phyloP scores from a whole-genome alignment of 768 basidiomycete genomes.

The Tephrocybe sp. region DNA sequence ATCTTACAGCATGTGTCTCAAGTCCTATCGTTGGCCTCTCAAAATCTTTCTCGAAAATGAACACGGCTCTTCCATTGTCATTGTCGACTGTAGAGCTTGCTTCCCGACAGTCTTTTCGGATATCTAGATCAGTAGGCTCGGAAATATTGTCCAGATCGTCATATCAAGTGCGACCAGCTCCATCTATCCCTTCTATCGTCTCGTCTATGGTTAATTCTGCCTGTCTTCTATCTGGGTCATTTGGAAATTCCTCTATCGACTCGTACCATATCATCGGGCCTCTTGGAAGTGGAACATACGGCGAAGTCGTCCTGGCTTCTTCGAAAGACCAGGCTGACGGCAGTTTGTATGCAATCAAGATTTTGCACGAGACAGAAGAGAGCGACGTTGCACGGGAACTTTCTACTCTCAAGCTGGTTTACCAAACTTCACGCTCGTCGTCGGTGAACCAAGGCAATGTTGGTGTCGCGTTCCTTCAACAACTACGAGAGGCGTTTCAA shows the following conservation, averaged over 20 bases:
- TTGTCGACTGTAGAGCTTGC: background rate
- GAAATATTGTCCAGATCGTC: background rate
- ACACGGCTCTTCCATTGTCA: background rate
- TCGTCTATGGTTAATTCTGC: background rate
- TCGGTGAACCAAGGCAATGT: background rate
- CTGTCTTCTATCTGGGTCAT: background rate
- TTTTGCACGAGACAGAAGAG: conserved; percentile 13
- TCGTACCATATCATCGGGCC: conserved; percentile 17
- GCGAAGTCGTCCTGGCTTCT: conserved; percentile 23
- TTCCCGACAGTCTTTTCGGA: background rate
- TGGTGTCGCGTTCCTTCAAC: conserved; percentile 24
- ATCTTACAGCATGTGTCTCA: conserved; percentile 13
- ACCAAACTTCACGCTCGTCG: conserved; percentile 6
- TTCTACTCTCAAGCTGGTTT: conserved; percentile 19
- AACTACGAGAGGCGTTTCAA: conserved; percentile 20
- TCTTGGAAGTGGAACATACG: conserved; percentile 24
- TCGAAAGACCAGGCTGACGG: conserved; percentile 5
- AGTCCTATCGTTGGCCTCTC: background rate
- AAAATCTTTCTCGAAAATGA: background rate
- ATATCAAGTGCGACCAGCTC: background rate
- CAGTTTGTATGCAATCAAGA: conserved; percentile 23
- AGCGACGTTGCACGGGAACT: conserved; percentile 19
- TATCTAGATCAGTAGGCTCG: background rate
- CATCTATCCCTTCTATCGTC: conserved; percentile 1
- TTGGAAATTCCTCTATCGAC: background rate